These are phyloP conservation scores for Solanum habrochaites DNA, from an alignment of 257 asterid genomes.

Conservation along the genomic window DNA sequence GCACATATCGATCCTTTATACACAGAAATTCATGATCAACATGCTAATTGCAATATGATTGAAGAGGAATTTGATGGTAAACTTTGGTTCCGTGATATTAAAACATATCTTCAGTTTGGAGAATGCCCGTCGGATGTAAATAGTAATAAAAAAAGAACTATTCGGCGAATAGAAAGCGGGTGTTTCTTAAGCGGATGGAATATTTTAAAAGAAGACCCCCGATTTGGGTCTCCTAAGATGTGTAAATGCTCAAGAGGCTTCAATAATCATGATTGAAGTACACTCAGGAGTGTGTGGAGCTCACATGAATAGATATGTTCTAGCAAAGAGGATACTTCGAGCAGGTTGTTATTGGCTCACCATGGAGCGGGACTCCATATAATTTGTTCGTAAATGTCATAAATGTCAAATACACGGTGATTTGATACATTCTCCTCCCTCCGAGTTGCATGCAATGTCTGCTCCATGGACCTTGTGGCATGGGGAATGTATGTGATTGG, in stretches of 20 bases:
- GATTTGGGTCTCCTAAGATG: not conserved
- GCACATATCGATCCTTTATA: not conserved
- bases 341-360: not conserved
- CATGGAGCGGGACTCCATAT: not conserved
- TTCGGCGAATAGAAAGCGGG: not conserved
- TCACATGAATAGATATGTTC: not conserved
- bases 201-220: not conserved
- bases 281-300: not conserved
- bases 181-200: not conserved
- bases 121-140: not conserved
- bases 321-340: not conserved
- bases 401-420: not conserved
- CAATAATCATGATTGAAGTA: not conserved
- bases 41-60: not conserved
- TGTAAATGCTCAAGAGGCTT: not conserved
- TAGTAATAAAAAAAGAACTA: too few relatives aligned
- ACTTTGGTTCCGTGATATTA: not conserved
- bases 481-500: too few relatives aligned
- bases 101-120: not conserved
- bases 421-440: not conserved
- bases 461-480: too few relatives aligned
- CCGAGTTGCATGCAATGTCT: too few relatives aligned
- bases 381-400: too few relatives aligned
- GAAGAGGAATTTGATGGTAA: not conserved
- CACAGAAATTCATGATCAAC: not conserved